A percentile compares a stretch with the other conserved stretches of the same genome.
phyloP scores from a whole-genome alignment of 306 rosid genomes.

The Citrullus amarus region DNA sequence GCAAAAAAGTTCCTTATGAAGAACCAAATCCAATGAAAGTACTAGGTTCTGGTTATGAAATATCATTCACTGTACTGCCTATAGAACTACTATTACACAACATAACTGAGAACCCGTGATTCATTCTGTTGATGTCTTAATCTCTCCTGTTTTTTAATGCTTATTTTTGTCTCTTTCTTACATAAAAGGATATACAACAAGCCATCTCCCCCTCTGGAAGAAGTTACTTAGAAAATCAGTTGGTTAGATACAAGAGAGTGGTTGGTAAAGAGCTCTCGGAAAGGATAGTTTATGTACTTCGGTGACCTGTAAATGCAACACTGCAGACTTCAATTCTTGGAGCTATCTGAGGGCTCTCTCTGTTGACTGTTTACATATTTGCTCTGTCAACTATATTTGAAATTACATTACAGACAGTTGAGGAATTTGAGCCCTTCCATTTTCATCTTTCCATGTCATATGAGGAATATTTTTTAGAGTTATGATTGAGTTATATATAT shows the following conservation, averaged over 20 bases:
- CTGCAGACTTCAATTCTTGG: background rate
- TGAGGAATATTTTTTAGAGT: background rate
- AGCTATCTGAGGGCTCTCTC: background rate
- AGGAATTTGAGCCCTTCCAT: background rate
- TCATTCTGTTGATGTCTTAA: background rate
- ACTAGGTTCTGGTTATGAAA: background rate
- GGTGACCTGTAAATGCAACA: conserved; percentile 11
- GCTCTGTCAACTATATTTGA: background rate
- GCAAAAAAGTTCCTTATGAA: background rate
- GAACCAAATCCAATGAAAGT: background rate
- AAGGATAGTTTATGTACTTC: conserved; percentile 48
- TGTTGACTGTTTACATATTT: background rate
- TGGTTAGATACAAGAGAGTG: conserved; percentile 48
- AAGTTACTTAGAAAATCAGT: conserved; percentile 46
- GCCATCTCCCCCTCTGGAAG: conserved; percentile 24
- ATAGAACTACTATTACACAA: background rate
- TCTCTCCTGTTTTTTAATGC: conserved; percentile 11
- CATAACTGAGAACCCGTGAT: background rate
- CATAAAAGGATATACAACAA: conserved; percentile 45
- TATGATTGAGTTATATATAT: background rate
- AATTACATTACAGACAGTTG: background rate
- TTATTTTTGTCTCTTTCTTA: background rate
- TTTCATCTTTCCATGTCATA: background rate
- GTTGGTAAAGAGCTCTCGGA: conserved; percentile 61
- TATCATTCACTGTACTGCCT: background rate